These are phyloP conservation scores for Fraxinus baroniana DNA, from an alignment of 305 asterid species.

Conservation along the genomic window DNA sequence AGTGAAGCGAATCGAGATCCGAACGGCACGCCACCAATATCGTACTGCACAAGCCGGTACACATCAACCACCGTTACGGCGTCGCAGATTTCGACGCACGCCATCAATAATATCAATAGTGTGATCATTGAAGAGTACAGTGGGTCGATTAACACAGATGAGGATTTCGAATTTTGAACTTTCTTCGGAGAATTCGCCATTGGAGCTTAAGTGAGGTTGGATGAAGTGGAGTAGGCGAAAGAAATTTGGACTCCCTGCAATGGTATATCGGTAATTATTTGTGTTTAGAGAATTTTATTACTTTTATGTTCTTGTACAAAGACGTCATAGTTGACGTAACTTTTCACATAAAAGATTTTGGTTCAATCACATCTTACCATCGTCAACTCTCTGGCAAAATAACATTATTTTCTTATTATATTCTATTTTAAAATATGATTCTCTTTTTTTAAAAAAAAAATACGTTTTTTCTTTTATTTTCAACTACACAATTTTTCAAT, in stretches of 20 bases:
- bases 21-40: constrained; percentile 75
- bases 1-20: constrained; percentile 89
- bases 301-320: too few relatives aligned
- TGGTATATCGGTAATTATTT: background rate
- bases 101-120: constrained; percentile 50
- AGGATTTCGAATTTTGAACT: background rate
- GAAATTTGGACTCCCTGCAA: background rate
- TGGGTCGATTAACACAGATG: constrained; percentile 36
- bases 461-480: too few relatives aligned
- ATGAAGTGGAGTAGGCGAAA: background rate
- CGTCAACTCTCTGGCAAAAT: too few relatives aligned
- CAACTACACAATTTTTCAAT: too few relatives aligned
- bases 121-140: constrained; percentile 51
- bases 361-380: too few relatives aligned
- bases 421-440: too few relatives aligned
- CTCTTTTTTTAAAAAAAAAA: too few relatives aligned
- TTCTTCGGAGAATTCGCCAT: constrained; percentile 62
- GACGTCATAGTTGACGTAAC: too few relatives aligned
- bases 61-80: constrained; percentile 87
- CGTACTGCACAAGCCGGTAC: constrained; percentile 94
- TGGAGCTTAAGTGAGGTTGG: constrained; percentile 10
- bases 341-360: too few relatives aligned
- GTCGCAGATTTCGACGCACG: constrained; percentile 84
- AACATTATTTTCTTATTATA: too few relatives aligned
- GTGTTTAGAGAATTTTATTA: background rate